phyloP scores from a whole-genome alignment of 306 rosid genomes.

The Vicia sativa region DNA sequence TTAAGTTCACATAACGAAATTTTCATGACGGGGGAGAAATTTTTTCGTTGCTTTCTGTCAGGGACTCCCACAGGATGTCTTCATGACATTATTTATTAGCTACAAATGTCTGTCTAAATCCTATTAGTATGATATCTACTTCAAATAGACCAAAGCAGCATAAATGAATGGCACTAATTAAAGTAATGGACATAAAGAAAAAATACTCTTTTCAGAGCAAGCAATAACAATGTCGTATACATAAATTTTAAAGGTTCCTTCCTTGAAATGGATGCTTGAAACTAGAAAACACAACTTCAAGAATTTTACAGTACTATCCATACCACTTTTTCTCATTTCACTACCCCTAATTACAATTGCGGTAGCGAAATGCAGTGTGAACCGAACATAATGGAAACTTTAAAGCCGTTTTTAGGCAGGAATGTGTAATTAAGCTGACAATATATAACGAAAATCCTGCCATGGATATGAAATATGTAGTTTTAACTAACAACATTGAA shows the following conservation, averaged over 20 bases:
- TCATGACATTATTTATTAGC: conserved; percentile 1
- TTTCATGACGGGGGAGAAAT: background rate
- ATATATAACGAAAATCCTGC: background rate
- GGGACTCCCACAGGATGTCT: background rate
- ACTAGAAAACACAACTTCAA: background rate
- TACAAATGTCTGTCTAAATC: conserved; percentile 14
- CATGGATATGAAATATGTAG: background rate
- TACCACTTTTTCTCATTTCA: background rate
- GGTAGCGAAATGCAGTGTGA: background rate
- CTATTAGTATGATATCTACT: background rate
- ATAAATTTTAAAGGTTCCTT: background rate
- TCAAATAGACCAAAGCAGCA: conserved; percentile 6
- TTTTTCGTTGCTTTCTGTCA: background rate
- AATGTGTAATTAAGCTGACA: conserved; percentile 1
- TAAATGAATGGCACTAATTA: background rate
- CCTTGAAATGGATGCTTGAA: background rate
- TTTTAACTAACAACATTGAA: background rate
- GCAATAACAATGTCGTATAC: background rate
- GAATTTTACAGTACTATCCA: background rate
- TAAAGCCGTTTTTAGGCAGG: background rate
- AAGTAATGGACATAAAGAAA: background rate
- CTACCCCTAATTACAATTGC: background rate
- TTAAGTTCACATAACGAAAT: conserved; percentile 60
- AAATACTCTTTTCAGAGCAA: background rate
- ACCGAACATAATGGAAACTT: background rate